A percentile compares a stretch with the other conserved stretches of the same genome.
These are phyloP conservation scores for Claviceps sp. DNA, from an alignment of 2,329 filamentous ascomycete genomes.

Conservation along the genomic window DNA sequence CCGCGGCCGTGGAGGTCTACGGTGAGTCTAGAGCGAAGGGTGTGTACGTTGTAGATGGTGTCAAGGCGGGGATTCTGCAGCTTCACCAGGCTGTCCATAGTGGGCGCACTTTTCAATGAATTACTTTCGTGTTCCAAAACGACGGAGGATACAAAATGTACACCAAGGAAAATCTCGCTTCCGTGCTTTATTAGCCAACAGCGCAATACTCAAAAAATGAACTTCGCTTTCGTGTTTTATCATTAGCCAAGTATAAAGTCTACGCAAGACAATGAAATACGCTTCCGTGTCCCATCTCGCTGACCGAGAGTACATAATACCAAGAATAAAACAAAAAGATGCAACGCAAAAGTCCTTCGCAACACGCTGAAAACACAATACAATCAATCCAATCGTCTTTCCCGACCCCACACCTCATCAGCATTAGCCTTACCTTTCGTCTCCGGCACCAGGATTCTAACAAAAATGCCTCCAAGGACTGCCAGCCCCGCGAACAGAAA, in stretches of 20 bases:
- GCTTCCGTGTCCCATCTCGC: too few relatives aligned
- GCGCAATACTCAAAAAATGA: too few relatives aligned
- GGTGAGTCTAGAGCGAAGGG: slow-evolving; percentile 5
- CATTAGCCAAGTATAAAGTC: too few relatives aligned
- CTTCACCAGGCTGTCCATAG: slow-evolving; percentile 41
- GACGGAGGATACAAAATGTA: not conserved
- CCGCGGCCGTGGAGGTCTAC: slow-evolving; percentile 46
- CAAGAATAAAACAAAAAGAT: not conserved
- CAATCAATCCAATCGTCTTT: slow-evolving; percentile 35
- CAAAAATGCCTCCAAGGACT: slow-evolving; percentile 54
- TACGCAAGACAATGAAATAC: too few relatives aligned
- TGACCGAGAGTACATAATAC: too few relatives aligned
- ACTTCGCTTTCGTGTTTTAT: too few relatives aligned
- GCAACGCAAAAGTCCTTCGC: not conserved
- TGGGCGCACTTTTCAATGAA: slow-evolving; percentile 22
- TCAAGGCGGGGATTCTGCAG: slow-evolving; percentile 54
- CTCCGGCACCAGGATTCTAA: slow-evolving; percentile 66
- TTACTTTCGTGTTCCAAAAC: not conserved
- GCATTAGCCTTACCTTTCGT: slow-evolving; percentile 72
- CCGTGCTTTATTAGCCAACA: too few relatives aligned
- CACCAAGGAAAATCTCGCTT: too few relatives aligned
- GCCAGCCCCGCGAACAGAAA: slow-evolving; percentile 80
- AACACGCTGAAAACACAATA: not conserved
- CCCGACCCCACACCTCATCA: slow-evolving; percentile 83
- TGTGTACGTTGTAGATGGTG: slow-evolving; percentile 61